Conservation (phyloP, 1,284 basidiomycete genomes). For the Apiotrichum sp. region DNA sequence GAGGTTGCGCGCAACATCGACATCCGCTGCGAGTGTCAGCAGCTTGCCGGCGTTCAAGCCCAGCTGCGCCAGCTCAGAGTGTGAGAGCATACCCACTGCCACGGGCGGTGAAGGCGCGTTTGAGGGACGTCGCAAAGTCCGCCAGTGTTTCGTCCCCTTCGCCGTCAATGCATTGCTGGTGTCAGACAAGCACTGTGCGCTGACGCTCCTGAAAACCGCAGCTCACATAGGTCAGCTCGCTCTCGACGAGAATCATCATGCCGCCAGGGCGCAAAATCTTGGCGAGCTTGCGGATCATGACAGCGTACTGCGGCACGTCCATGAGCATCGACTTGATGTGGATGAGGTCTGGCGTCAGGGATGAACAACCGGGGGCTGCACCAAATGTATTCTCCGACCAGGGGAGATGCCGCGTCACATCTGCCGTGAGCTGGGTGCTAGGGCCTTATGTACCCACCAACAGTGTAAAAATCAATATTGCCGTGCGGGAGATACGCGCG, state of each 20-base stretch:
- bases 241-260: conserved; percentile 38
- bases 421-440: conserved; percentile 10
- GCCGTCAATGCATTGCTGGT: conserved; percentile 11
- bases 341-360: conserved; percentile 34
- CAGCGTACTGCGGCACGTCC: conserved; percentile 29
- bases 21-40: conserved; percentile 17
- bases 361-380: conserved; percentile 6
- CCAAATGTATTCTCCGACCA: conserved; percentile 28
- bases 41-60: not conserved
- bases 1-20: conserved; percentile 20
- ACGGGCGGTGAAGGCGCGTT: conserved; percentile 19
- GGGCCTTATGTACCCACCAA: conserved; percentile 19
- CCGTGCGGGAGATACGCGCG: conserved; percentile 21
- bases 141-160: conserved; percentile 1
- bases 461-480: conserved; percentile 36
- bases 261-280: conserved; percentile 33
- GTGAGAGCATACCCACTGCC: conserved; percentile 16
- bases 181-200: not conserved
- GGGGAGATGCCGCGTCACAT: conserved; percentile 26
- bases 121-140: conserved; percentile 26
- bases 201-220: not conserved
- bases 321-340: conserved; percentile 38
- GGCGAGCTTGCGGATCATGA: conserved; percentile 33
- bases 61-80: no score
- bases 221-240: conserved; percentile 34